These are phyloP conservation scores for Aspergillus homomorphus DNA, from an alignment of 495 filamentous ascomycete species.

Conservation along the genomic window DNA sequence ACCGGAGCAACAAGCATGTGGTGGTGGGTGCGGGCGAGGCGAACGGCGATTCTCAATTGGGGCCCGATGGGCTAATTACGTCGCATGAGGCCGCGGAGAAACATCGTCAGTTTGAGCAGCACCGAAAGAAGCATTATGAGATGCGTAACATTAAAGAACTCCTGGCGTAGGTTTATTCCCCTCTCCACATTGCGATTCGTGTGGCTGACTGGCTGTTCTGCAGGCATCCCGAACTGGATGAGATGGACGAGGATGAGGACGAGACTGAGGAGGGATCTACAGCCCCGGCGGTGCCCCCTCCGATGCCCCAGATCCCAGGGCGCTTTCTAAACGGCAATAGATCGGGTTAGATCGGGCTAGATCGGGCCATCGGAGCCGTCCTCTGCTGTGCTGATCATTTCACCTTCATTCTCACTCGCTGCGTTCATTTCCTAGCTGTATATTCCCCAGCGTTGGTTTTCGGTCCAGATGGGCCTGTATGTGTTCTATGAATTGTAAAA, in stretches of 20 bases:
- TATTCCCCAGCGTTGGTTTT: constrained; percentile 26
- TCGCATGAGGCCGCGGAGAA: constrained; percentile 80
- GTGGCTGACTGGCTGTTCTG: constrained; percentile 11
- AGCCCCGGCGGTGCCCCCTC: constrained; percentile 22
- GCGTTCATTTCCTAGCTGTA: constrained; percentile 10
- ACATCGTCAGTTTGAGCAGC: constrained; percentile 83
- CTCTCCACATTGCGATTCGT: background rate
- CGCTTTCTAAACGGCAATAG: constrained; percentile 23
- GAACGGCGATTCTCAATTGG: constrained; percentile 52
- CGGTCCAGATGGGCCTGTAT: background rate
- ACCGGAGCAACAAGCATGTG: constrained; percentile 65
- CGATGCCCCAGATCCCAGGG: constrained; percentile 36
- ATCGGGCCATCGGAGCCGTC: background rate
- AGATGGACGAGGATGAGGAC: constrained; percentile 52
- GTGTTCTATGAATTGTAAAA: constrained; percentile 7
- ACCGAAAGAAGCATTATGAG: constrained; percentile 95
- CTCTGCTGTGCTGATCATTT: background rate
- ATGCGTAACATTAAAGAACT: constrained; percentile 93
- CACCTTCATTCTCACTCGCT: constrained; percentile 3
- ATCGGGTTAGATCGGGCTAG: background rate
- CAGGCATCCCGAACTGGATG: constrained; percentile 50
- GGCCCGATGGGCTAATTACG: constrained; percentile 56
- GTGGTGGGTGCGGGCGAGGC: constrained; percentile 67
- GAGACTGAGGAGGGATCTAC: constrained; percentile 18
- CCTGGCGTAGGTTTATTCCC: constrained; percentile 61